phyloP scores from a whole-genome alignment of 2,329 filamentous ascomycete genomes.

The Aspergillus brunneoviolaceus region DNA sequence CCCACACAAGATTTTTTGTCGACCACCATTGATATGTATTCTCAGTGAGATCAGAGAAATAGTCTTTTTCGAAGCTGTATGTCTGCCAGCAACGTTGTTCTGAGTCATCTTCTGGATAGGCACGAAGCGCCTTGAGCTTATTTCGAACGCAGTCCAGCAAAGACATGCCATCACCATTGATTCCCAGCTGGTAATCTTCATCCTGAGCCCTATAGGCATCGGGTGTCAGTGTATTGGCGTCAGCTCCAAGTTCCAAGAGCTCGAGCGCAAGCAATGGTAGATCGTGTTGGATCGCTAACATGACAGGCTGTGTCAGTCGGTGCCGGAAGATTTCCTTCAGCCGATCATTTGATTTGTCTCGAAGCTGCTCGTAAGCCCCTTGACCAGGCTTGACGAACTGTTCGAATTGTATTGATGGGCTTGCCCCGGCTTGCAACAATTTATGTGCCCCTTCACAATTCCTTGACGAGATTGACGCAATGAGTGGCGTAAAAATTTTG shows the following conservation, averaged over 20 bases:
- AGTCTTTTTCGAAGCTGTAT: slow-evolving; percentile 43
- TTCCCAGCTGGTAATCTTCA: background rate
- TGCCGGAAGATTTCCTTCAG: slow-evolving; percentile 53
- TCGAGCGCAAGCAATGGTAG: slow-evolving; percentile 54
- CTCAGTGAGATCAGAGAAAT: slow-evolving; percentile 50
- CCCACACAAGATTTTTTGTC: slow-evolving; percentile 41
- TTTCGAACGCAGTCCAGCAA: slow-evolving; percentile 62
- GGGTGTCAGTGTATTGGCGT: slow-evolving; percentile 61
- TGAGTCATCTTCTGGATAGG: slow-evolving; percentile 43
- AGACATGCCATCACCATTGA: slow-evolving; percentile 27
- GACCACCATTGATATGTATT: slow-evolving; percentile 64
- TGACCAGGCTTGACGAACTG: slow-evolving; percentile 35
- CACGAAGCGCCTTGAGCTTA: slow-evolving; percentile 52
- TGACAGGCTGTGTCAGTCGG: slow-evolving; percentile 62
- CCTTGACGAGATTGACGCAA: slow-evolving; percentile 57
- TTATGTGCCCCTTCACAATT: slow-evolving; percentile 57
- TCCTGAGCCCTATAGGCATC: slow-evolving; percentile 26
- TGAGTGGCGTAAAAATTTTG: slow-evolving; percentile 52
- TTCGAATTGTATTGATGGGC: slow-evolving; percentile 59
- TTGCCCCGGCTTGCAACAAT: slow-evolving; percentile 64
- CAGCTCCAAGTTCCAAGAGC: slow-evolving; percentile 63
- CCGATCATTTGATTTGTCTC: slow-evolving; percentile 44
- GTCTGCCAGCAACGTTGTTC: slow-evolving; percentile 16
- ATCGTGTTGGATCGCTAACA: slow-evolving; percentile 57
- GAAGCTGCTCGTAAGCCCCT: slow-evolving; percentile 4